A percentile compares a stretch with the other conserved stretches of the same genome.
phyloP scores from a whole-genome alignment of 805 yeast genomes.

The Candida bentonensis region DNA sequence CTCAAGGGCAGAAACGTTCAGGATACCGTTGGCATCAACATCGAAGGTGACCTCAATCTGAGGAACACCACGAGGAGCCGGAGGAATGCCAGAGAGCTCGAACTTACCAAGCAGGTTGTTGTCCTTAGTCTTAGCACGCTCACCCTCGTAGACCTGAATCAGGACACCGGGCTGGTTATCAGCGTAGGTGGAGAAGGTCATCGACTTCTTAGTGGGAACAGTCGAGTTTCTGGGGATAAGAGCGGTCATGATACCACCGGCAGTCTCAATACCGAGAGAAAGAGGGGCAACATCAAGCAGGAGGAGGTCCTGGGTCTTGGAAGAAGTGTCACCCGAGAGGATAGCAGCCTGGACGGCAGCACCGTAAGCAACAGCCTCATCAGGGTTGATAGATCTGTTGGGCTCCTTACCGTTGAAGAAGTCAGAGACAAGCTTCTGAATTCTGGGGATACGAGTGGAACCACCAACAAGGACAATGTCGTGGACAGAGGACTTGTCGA shows the following conservation, averaged over 20 bases:
- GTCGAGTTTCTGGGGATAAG: slow-evolving; percentile 97
- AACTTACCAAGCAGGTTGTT: slow-evolving; percentile 95
- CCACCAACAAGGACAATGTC: slow-evolving; percentile 96
- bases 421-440: slow-evolving; percentile 89
- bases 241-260: slow-evolving; percentile 98
- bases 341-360: slow-evolving; percentile 98
- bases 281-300: slow-evolving; percentile 95
- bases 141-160: slow-evolving; percentile 97
- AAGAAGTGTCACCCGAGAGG: slow-evolving; percentile 88
- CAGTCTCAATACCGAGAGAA: slow-evolving; percentile 95
- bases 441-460: slow-evolving; percentile 95
- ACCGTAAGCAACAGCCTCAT: slow-evolving; percentile 98
- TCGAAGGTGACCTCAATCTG: slow-evolving; percentile 96
- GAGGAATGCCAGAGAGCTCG: slow-evolving; percentile 93
- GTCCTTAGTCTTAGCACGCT: slow-evolving; percentile 90
- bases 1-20: slow-evolving; percentile 91
- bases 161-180: slow-evolving; percentile 98
- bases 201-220: slow-evolving; percentile 95
- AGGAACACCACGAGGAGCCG: slow-evolving; percentile 98
- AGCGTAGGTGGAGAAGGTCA: slow-evolving; percentile 90
- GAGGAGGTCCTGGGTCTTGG: slow-evolving; percentile 90
- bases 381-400: slow-evolving; percentile 92
- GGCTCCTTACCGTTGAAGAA: slow-evolving; percentile 97
- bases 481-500: slow-evolving; percentile 78
- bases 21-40: slow-evolving; percentile 93